phyloP scores from a whole-genome alignment of 139 green algal genomes.

The Axilococcus clingmanii region DNA sequence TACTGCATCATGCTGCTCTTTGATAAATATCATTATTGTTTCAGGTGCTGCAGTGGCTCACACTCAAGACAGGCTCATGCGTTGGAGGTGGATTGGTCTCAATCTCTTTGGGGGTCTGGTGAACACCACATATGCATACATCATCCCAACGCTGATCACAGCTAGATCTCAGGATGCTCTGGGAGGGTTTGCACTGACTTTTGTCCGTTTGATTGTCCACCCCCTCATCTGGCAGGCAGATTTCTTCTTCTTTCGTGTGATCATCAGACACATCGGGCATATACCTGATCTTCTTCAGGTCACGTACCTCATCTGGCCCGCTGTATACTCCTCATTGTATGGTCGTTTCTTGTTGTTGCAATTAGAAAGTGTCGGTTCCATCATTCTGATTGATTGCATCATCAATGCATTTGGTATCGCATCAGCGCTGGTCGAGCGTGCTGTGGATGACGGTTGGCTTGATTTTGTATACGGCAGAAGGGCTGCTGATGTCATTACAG shows the following conservation, averaged over 20 bases:
- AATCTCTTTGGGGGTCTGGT: neutral
- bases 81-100: constrained; percentile 10
- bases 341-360: constrained; percentile 42
- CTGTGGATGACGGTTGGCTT: constrained; percentile 5
- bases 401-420: constrained; percentile 12
- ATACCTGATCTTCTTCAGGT: constrained; percentile 16
- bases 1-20: neutral
- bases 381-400: constrained; percentile 17
- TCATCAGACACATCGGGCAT: constrained; percentile 14
- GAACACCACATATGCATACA: constrained; percentile 12
- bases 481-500: constrained; percentile 13
- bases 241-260: constrained; percentile 13
- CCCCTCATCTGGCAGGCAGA: constrained; percentile 23
- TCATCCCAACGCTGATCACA: constrained; percentile 20
- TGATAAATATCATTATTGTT: neutral
- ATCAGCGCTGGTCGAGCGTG: constrained; percentile 1
- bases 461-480: constrained; percentile 23
- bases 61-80: constrained; percentile 16
- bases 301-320: constrained; percentile 14
- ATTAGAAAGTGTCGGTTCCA: constrained; percentile 10
- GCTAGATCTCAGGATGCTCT: constrained; percentile 2
- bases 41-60: neutral
- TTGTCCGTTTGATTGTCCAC: constrained; percentile 31
- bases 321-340: constrained; percentile 31
- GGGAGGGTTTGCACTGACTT: constrained; percentile 13